Evolutionary conservation across 2,329 filamentous ascomycete genomes (phyloP), one percentile per base, ranked within the genome.

Genomic region (Fusarium camptoceras): DNA sequence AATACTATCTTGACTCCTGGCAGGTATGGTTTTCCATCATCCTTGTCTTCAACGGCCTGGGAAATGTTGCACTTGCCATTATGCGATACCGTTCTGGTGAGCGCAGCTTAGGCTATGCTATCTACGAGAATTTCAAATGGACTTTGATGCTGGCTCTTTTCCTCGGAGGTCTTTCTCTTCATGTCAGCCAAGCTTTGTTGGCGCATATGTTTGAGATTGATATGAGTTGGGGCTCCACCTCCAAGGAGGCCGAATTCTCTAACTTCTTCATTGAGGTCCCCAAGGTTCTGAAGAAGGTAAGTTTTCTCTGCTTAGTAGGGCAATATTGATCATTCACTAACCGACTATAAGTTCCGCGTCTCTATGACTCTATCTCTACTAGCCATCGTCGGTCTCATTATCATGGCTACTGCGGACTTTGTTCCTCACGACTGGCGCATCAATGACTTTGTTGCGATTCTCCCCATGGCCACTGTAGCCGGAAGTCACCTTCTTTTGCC

Each of bases 191-290:
- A 78, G 93, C 93, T 2, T 83, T 97, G 34, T 81, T 96, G 47
- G 86, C 89, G 7, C 94, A 97, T 83, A 93, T 96, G 88, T 92
- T 96, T 78, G 89, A 92, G 81, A 89, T 95, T 76, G 87, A 96
- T 80, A 95, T 96, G 91, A 88, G 88, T 5, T 96, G 93, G 93
- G 93, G 93, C 53, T 89, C 93, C 2, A 97, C 94, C 1, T 87
- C 90, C 42, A 97, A 97, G 81, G 94, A 97, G 82, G 88, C 88
- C 51, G 91, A 94, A 74, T 90, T 91, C 76, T 91, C 91, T 27
- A 92, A 93, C 79, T 97, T 97, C 81, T 95, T 94, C 81, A 91
- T 93, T 64, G 93, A 96, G 77, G 88, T 94, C 20, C 91, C 91
- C 34, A 92, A 91, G 77, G 92, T 97, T 42, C 78, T 95, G 73